Evolutionary conservation across 345 rosid species (phyloP), one percentile per base, ranked within the genome.

Genomic region (Eucalyptus dawsonii): DNA sequence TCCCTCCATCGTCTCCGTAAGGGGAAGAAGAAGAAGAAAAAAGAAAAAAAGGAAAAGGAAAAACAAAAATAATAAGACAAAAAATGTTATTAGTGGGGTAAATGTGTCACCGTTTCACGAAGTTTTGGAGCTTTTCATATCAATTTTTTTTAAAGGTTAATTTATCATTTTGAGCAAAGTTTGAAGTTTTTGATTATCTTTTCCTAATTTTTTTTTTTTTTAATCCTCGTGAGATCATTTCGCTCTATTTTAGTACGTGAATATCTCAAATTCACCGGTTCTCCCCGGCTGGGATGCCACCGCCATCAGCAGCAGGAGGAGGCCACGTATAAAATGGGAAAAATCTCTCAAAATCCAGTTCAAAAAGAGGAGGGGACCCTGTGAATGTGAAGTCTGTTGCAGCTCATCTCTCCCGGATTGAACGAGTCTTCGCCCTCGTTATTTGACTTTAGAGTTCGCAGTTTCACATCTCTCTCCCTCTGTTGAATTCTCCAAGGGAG

Each of bases 1-100:
- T 50, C 21, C 19, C 4, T 50, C 14, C 6, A 1, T 49, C 6
- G 6, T 12, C 50, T 49, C 2, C 12, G 5, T 1, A 5, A 47
- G 50, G 50, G 6, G 5, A 25, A 58, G 13, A 54, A 54, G 10
- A 21, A 54, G 11, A 54, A 54, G 1, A 21, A 54, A 54, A 17
- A 22, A 4, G 11, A 53, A 19, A 21, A n/a, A 54, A 54, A 4
- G 4, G 4, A 54, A 19, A 21, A 54, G 25, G 11, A 54, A 54
- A 54, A 21, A 54, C 1, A 8, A 2, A 8, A 54, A 21, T 4
- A 8, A 54, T 21, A 54, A 54, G 27, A 54, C 12, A 11, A 54
- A 54, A n/a, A 19, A 54, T 54, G 3, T 4, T 2, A 4, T 54
- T 56, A 3, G 2, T 56, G 9, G 1, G 3, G 9, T 51, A 51